Evolutionary conservation across 2,329 filamentous ascomycete species (phyloP), one percentile per base, ranked within the genome.

Genomic region (Phaeosphaeria sp.): DNA sequence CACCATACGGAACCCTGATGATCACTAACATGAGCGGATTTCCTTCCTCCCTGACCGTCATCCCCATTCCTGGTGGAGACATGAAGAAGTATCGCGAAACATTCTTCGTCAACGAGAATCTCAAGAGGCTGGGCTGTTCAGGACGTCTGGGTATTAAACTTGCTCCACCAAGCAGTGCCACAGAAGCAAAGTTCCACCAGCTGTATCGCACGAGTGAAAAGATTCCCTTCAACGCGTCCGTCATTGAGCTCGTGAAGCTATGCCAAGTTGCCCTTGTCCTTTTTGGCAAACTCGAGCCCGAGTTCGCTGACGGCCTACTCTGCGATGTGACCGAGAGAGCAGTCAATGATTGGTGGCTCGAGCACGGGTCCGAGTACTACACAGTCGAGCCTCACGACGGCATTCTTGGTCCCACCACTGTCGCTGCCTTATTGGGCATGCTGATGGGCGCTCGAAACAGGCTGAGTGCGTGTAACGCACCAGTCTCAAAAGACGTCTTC

Each of bases 311-410:
- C 71, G 95, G 95, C 0, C 80, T 97, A 22, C 84, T 99, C 2
- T 99, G 95, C 75, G 95, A 99, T 78, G 84, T 95, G 44, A 98
- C 95, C 0, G 95, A 99, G 75, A 89, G 85, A 60, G 92, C 93
- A 1, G 88, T 98, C 67, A 90, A 89, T 60, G 91, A 97, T 75
- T 99, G 95, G 95, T 98, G 95, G 95, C 89, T 91, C 1, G 92
- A 97, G 69, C 90, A 97, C 58, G 95, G 95, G 1, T 89, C 89
- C 0, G 94, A 98, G 65, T 89, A 95, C 71, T 97, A 94, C 81
- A 96, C 94, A 54, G 87, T 93, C 33, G 95, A 98, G 76, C 94
- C 95, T 1, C 90, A 90, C 10, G 95, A 99, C 78, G 94, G 94
- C 13, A 93, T 96, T 21, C 81, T 99, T 2, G 95, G 95, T 0